Evolutionary conservation across 805 yeast species (phyloP).

Genomic region (Vanderwaltozyma tropicalis): DNA sequence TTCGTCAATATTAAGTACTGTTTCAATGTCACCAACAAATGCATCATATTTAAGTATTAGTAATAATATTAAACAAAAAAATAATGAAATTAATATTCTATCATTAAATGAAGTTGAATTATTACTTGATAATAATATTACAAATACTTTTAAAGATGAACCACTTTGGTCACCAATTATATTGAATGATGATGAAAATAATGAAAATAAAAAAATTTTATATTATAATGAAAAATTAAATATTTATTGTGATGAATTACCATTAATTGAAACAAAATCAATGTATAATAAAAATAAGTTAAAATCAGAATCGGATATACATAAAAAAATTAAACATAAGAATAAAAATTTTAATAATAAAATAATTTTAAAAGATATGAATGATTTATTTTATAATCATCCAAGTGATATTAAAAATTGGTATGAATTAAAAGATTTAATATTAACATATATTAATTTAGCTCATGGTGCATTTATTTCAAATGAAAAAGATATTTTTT

Average conservation of each 20-base stretch:
- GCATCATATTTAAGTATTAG: background rate
- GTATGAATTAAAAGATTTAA: slow-evolving; percentile 43
- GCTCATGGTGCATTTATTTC: slow-evolving; percentile 42
- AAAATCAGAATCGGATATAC: background rate
- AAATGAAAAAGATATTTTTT: slow-evolving; percentile 41
- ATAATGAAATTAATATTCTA: slow-evolving; percentile 18
- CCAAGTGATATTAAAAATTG: slow-evolving; percentile 51
- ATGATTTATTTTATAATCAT: slow-evolving; percentile 46
- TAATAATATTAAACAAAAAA: background rate
- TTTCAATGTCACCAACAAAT: background rate
- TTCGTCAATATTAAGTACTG: background rate
- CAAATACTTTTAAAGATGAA: background rate
- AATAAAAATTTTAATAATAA: background rate
- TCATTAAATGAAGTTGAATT: slow-evolving; percentile 31
- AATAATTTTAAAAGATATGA: background rate
- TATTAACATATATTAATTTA: slow-evolving; percentile 38
- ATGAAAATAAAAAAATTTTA: slow-evolving; percentile 39
- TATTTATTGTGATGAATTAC: slow-evolving; percentile 48
- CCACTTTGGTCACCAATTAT: background rate
- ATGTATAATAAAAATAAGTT: slow-evolving; percentile 20
- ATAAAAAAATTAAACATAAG: background rate
- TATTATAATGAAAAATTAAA: slow-evolving; percentile 53
- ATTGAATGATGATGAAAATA: background rate
- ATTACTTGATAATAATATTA: slow-evolving; percentile 18
- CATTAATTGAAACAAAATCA: slow-evolving; percentile 34